Base-by-base conservation (phyloP, 495 filamentous ascomycete species). In the Evernia prunastri region DNA sequence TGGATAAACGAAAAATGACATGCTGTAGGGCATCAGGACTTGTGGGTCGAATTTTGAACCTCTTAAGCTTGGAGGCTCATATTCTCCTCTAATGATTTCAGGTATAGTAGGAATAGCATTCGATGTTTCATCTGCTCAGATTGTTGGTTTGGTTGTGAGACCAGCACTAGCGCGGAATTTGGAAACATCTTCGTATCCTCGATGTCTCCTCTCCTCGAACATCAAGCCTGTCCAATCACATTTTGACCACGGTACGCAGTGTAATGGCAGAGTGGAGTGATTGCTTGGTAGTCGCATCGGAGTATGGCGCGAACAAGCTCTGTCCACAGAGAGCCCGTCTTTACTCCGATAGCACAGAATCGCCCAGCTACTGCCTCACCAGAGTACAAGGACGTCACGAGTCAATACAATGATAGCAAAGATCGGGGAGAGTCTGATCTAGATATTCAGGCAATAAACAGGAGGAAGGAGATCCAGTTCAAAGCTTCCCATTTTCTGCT, bases 401-500 rank as follows among this genome's bases (percentile, higher is more conserved):
- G 27, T 40, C 54, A 59, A n/a, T 64, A 59, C 54, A 64, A 64
- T 54, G 42, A 51, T 36, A 56, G 42, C 40, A 59, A 51, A 64
- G 54, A 27, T 11, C 40, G 33, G 23, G 56, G 8, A 1, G 18
- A 29, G 20, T 40, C 56, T 35, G 62, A 49, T 9, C 17, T 9
- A 18, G 62, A 59, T 15, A 58, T 59, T 33, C 54, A 13, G 5
- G 13, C 60, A 20, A 63, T 47, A 61, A 73, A 76, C 43, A 76
- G 76, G 57, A 71, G 70, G 56, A 73, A 72, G 40, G 75, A 77
- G 59, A 61, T 79, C 0, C 77, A 75, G 36, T 85, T 85, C 76
- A 85, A 83, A 66, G 78, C 80, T 39, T 71, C 73, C 13, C 82
- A 85, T 69, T 72, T 71, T n/a, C 69, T 83, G 25, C 62, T 83